Percentiles rank a stretch among this genome's conserved stretches.
Evolutionary conservation across 495 filamentous ascomycete genomes (phyloP).

Genomic region (Penicillium pulvis): DNA sequence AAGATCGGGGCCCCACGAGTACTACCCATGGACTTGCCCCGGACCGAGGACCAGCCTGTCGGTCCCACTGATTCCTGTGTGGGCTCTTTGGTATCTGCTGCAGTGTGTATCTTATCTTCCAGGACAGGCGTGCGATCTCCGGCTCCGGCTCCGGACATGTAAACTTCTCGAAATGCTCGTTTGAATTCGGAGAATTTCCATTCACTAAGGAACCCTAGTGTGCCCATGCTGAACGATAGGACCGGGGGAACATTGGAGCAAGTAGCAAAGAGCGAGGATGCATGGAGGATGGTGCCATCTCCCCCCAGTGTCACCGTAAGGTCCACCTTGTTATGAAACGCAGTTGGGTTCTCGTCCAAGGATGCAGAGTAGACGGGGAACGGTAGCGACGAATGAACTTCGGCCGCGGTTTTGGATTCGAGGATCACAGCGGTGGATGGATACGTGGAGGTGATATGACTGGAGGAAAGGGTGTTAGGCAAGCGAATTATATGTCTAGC

Average conservation of each 20-base stretch:
- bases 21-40: constrained; percentile 80
- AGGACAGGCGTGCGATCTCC: constrained; percentile 46
- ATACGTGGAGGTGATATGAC: constrained; percentile 78
- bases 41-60: constrained; percentile 69
- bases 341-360: constrained; percentile 37
- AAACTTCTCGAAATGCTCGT: constrained; percentile 86
- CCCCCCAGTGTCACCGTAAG: constrained; percentile 87
- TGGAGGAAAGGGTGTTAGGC: constrained; percentile 24
- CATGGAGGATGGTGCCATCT: constrained; percentile 92
- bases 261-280: constrained; percentile 87
- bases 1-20: constrained; percentile 74
- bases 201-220: constrained; percentile 91
- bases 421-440: constrained; percentile 80
- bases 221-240: constrained; percentile 96
- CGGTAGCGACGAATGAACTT: constrained; percentile 70
- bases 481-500: neutral
- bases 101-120: constrained; percentile 15
- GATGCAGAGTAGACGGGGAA: constrained; percentile 72
- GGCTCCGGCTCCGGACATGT: constrained; percentile 80
- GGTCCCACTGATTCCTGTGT: constrained; percentile 31
- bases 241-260: constrained; percentile 82
- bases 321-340: constrained; percentile 71
- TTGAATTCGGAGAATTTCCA: constrained; percentile 94
- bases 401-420: constrained; percentile 70
- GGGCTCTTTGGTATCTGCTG: neutral